A percentile compares a stretch with the other conserved stretches of the same genome.
Conservation (phyloP, 306 rosid species). For the Dryas octopetala region DNA sequence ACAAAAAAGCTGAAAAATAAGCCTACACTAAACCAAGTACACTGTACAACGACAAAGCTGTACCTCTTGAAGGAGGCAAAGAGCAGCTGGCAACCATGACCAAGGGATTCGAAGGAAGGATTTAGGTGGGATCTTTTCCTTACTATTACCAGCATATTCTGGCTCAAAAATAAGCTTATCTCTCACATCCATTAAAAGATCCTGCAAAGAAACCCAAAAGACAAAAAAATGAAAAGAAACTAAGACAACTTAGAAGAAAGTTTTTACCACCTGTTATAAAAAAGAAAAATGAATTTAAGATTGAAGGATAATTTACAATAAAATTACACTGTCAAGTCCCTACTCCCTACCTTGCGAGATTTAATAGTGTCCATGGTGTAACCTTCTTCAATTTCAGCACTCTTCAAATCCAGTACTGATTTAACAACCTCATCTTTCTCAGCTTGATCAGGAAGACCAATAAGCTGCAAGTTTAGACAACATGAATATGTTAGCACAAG, state of each 20-base stretch:
- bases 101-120: slow-evolving; percentile 72
- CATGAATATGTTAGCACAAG: not conserved
- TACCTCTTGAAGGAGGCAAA: slow-evolving; percentile 95
- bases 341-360: slow-evolving; percentile 70
- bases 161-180: slow-evolving; percentile 92
- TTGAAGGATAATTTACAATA: not conserved
- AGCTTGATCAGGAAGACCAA: slow-evolving; percentile 77
- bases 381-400: slow-evolving; percentile 83
- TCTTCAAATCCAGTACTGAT: slow-evolving; percentile 70
- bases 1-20: not conserved
- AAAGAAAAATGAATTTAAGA: not conserved
- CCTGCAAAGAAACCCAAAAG: slow-evolving; percentile 47
- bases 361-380: slow-evolving; percentile 63
- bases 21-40: not conserved
- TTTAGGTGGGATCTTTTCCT: slow-evolving; percentile 71
- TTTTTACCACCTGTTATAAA: not conserved
- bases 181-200: slow-evolving; percentile 80
- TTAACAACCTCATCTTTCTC: slow-evolving; percentile 95
- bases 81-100: slow-evolving; percentile 87
- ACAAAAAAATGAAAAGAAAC: not conserved
- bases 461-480: slow-evolving; percentile 52
- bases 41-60: not conserved
- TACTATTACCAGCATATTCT: slow-evolving; percentile 74
- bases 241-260: not conserved
- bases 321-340: not conserved